Evolutionary conservation across 331 rosid genomes (phyloP), one percentile per base, ranked within the genome.

Genomic region (Stylosanthes scabra): DNA sequence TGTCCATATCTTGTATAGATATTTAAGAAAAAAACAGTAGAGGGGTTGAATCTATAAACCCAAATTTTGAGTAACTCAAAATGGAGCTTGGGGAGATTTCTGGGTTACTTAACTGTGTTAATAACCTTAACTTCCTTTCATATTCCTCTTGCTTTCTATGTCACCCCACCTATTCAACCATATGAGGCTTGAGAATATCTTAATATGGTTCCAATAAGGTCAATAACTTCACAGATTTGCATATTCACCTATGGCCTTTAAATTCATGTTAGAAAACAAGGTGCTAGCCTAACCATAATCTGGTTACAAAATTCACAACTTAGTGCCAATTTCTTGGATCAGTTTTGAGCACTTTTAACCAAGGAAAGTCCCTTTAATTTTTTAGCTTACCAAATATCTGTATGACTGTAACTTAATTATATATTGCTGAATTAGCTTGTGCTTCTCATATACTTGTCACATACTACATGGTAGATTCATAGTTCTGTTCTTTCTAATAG

Each of bases 11-110:
- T 20, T 49, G n/a, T 8, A 5, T 65, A n/a, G 47, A 50, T 67
- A 40, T 28, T 50, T 31, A 47, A 47, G 14, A 47, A 12, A 39
- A n/a, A 58, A 58, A 47, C 52, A 50, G 34, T 13, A 67, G 51
- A 50, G 60, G n/a, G 29, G 47, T 50, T 4, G 12, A 67, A 42
- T 9, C 8, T 50, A 7, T 49, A 29, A 65, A 6, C 12, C 59
- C 72, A 49, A 49, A 49, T 66, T 31, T 66, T 66, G 14, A 49
- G 58, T 14, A 66, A 52, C 59, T 49, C 31, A 28, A 66, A 46
- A 46, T 46, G 71, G 60, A 66, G 25, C 25, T 27, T 46, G 58
- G 28, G 71, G 39, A 34, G 5, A 34, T 34, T 34, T 11, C 9
- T 1, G 29, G 16, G 45, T 55, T 16, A 20, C 15, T 55, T n/a